Conservation (phyloP, 2,329 filamentous ascomycete genomes). For the Canariomyces notabilis region DNA sequence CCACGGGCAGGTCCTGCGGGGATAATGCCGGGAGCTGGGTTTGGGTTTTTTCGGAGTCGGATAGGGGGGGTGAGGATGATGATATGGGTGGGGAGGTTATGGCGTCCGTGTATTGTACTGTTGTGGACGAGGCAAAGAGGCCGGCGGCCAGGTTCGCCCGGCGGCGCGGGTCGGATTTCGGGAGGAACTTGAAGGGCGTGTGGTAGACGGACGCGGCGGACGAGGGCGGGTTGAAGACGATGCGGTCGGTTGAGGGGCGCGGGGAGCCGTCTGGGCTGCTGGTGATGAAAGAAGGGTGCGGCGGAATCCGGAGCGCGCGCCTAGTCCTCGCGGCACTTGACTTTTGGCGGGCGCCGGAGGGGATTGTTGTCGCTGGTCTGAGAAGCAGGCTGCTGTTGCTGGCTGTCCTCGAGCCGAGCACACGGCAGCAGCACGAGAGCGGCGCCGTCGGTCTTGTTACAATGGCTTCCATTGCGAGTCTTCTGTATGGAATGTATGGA, state of each 20-base stretch:
- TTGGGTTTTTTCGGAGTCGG: background rate
- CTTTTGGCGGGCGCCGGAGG: slow-evolving; percentile 41
- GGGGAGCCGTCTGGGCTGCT: slow-evolving; percentile 23
- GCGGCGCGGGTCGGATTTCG: slow-evolving; percentile 50
- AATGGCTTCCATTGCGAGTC: slow-evolving; percentile 21
- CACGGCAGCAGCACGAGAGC: slow-evolving; percentile 19
- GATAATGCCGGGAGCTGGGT: slow-evolving; percentile 5
- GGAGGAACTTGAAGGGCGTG: slow-evolving; percentile 64
- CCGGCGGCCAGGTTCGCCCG: slow-evolving; percentile 40
- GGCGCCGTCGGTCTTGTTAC: slow-evolving; percentile 17
- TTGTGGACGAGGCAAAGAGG: slow-evolving; percentile 36
- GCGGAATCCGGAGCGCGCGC: slow-evolving; percentile 53
- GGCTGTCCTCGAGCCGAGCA: slow-evolving; percentile 20
- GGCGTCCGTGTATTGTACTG: slow-evolving; percentile 10
- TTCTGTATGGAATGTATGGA: background rate
- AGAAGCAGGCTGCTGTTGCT: slow-evolving; percentile 21
- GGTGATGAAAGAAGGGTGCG: slow-evolving; percentile 54
- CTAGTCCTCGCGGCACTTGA: slow-evolving; percentile 49
- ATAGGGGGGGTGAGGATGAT: slow-evolving; percentile 8
- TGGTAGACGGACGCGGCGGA: slow-evolving; percentile 50
- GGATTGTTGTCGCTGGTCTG: slow-evolving; percentile 24
- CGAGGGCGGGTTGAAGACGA: slow-evolving; percentile 47
- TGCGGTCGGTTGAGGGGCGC: slow-evolving; percentile 35
- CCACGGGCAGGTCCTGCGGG: slow-evolving; percentile 17
- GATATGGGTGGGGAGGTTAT: slow-evolving; percentile 7